Evolutionary conservation across 1,284 basidiomycete species (phyloP).

Genomic region (Exsudoporus floridanus): DNA sequence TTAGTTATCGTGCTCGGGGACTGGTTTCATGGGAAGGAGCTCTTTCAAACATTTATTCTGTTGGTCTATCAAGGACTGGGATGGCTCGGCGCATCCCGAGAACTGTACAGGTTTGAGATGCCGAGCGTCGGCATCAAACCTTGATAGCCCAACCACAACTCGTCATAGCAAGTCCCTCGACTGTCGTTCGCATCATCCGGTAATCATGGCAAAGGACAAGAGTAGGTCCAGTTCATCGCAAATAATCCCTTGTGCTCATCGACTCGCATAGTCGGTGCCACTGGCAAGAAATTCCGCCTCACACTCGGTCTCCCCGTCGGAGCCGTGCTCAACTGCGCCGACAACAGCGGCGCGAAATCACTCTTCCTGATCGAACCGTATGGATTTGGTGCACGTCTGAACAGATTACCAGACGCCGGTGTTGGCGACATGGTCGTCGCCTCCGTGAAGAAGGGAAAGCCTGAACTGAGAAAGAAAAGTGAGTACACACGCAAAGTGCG

Average conservation of each 20-base stretch:
- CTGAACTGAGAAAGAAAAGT: constrained; percentile 99
- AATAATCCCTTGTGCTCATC: neutral
- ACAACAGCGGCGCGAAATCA: constrained; percentile 99
- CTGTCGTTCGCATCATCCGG: constrained; percentile 5
- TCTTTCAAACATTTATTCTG: no score
- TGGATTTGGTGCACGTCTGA: constrained; percentile 94
- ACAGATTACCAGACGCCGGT: constrained; percentile 97
- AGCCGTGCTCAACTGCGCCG: constrained; percentile 98
- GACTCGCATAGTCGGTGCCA: constrained; percentile 33
- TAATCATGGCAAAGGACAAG: constrained; percentile 31
- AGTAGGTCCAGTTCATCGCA: neutral
- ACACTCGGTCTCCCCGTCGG: constrained; percentile 97
- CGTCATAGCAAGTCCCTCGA: neutral
- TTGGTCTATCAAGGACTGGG: no score
- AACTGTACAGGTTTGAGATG: constrained; percentile 16
- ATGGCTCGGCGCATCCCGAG: constrained; percentile 7
- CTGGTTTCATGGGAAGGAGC: no score
- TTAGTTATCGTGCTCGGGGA: no score
- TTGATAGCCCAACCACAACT: constrained; percentile 6
- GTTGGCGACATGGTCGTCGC: constrained; percentile 99
- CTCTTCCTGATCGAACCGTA: constrained; percentile 89
- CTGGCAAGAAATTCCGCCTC: constrained; percentile 97
- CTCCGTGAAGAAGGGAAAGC: constrained; percentile 99
- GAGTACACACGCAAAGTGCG: constrained; percentile 34
- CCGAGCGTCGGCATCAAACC: constrained; percentile 20